A percentile compares a stretch with the other conserved stretches of the same genome.
These are phyloP conservation scores for Suhomyces wounanorum DNA, from an alignment of 1,139 yeast species.

Conservation along the genomic window DNA sequence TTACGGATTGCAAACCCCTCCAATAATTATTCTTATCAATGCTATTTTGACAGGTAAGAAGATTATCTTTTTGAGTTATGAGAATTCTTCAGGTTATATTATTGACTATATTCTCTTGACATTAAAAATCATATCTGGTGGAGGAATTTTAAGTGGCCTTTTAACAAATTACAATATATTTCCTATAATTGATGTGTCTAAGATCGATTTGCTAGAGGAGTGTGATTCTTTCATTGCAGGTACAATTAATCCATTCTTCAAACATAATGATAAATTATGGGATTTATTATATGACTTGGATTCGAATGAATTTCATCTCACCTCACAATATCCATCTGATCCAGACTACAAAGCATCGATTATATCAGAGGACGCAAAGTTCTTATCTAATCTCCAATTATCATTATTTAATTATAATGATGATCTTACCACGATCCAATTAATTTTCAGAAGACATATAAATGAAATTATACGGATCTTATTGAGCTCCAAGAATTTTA, in stretches of 20 bases:
- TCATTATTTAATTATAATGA: constrained; percentile 50
- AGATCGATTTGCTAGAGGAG: constrained; percentile 54
- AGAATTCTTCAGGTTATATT: constrained; percentile 55
- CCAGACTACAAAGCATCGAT: constrained; percentile 37
- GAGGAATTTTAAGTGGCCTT: constrained; percentile 57
- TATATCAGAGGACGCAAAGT: constrained; percentile 50
- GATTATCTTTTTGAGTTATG: constrained; percentile 56
- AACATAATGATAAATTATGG: constrained; percentile 57
- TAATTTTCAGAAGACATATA: constrained; percentile 49
- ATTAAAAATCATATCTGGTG: constrained; percentile 57
- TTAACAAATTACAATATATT: constrained; percentile 51
- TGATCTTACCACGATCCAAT: constrained; percentile 50
- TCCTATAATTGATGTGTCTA: constrained; percentile 64
- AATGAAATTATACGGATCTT: constrained; percentile 47
- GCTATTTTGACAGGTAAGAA: constrained; percentile 61
- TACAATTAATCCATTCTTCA: constrained; percentile 67
- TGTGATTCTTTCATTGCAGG: constrained; percentile 65
- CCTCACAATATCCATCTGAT: constrained; percentile 20
- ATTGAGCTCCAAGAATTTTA: constrained; percentile 43
- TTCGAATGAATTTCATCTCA: constrained; percentile 42
- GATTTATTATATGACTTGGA: constrained; percentile 63
- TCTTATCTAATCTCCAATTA: constrained; percentile 46
- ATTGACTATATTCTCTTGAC: constrained; percentile 57
- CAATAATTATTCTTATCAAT: constrained; percentile 55
- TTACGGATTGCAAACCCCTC: constrained; percentile 61